A percentile compares a stretch with the other conserved stretches of the same genome.
phyloP scores from a whole-genome alignment of 106 monocot genomes.

The Posidonia australis region DNA sequence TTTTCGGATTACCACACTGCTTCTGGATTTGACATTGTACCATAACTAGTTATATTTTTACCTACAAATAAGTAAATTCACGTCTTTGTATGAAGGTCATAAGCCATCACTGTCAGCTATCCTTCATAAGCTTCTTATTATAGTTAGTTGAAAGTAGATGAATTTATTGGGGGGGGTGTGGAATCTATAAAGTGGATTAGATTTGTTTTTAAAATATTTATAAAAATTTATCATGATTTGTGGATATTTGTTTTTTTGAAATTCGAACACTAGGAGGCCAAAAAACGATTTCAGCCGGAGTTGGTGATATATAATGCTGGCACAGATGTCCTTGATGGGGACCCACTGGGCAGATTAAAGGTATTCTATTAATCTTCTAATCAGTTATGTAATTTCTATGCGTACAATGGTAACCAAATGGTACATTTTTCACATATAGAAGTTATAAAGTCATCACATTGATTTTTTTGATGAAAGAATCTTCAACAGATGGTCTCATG shows the following conservation, averaged over 20 bases:
- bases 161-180: no score
- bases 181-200: no score
- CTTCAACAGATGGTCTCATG: no score
- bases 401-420: background rate
- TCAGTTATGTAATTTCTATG: background rate
- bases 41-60: no score
- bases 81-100: background rate
- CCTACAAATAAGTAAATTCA: no score
- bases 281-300: conserved; percentile 58
- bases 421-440: no score
- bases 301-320: conserved; percentile 97
- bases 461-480: no score
- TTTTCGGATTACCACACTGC: no score
- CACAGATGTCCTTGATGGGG: conserved; percentile 94
- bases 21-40: no score
- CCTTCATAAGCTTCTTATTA: background rate
- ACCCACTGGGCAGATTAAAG: conserved; percentile 87
- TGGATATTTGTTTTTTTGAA: background rate
- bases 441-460: no score
- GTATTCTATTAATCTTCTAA: conserved; percentile 18
- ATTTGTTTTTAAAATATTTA: no score
- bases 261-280: conserved; percentile 38
- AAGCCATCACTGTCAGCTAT: background rate
- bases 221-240: background rate
- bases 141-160: background rate